Base-by-base conservation (phyloP, 768 basidiomycete species). In the Calocybe gangraenosa region DNA sequence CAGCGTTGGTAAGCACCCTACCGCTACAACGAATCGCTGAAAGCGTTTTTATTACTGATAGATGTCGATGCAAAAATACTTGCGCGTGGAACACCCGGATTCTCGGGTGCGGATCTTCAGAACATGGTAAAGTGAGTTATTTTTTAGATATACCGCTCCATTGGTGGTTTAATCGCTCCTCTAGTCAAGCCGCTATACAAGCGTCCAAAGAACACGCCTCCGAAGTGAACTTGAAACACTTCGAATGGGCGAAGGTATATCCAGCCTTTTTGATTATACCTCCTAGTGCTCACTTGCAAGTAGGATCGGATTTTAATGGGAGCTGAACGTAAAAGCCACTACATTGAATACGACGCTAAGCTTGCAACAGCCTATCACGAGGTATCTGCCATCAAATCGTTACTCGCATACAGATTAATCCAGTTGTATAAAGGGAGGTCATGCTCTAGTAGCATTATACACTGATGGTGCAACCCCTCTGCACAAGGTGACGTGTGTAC, bases 401-500 rank as follows among this genome's bases (percentile, higher is more conserved):
- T n/a, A n/a, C n/a, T n/a, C n/a, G n/a, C n/a, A n/a, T n/a, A n/a
- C n/a, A n/a, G n/a, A n/a, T n/a, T n/a, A n/a, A n/a, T n/a, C n/a
- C n/a, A n/a, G n/a, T n/a, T n/a, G n/a, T n/a, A n/a, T n/a, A n/a
- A n/a, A 89, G 85, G 90, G 89, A 49, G 93, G 92, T 28, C 93
- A 97, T 63, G 92, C 94, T 21, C 75, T 97, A n/a, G 84, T 93
- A 19, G 93, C 95, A 5, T 70, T 98, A 38, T 92, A 92, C 62
- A 98, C 96, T 1, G 79, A 89, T 50, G 95, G 94, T 40, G 92
- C 94, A 34, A 92, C 93, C 80, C 96, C 96, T 33, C 67, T 99
- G 51, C 94, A 98, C 66, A 96, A 96, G 70, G 95, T 98, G 25
- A 98, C 95, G 19, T 96, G 95, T 62, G 80, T 99, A 42, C 95